A percentile compares a stretch with the other conserved stretches of the same genome.
Evolutionary conservation across 495 filamentous ascomycete genomes (phyloP).

Genomic region (Xylaria grammica): DNA sequence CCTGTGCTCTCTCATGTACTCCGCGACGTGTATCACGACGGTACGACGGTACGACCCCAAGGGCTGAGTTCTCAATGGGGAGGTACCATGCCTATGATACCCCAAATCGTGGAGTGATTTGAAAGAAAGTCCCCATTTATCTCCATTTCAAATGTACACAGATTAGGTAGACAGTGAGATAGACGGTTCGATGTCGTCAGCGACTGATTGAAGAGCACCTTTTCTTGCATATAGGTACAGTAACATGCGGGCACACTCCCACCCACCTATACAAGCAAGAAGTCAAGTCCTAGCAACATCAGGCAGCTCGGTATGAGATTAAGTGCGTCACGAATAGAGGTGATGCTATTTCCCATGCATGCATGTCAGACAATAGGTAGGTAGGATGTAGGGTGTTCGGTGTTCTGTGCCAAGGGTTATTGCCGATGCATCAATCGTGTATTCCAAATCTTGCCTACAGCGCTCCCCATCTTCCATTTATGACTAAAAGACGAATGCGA

Average conservation of each 20-base stretch:
- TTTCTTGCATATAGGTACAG: slow-evolving; percentile 1
- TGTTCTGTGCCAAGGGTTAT: neutral
- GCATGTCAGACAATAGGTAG: neutral
- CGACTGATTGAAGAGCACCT: neutral
- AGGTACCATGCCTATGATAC: too few species aligned
- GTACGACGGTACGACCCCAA: neutral
- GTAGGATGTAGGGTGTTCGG: neutral
- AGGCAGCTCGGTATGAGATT: neutral
- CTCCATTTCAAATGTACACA: too few species aligned
- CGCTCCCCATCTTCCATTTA: neutral
- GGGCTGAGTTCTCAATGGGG: neutral
- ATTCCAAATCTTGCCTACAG: neutral
- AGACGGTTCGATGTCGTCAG: neutral
- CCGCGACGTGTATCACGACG: neutral
- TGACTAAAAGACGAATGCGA: neutral
- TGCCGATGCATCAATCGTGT: neutral
- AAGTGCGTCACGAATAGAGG: neutral
- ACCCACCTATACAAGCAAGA: neutral
- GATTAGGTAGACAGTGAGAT: neutral
- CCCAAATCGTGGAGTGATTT: neutral
- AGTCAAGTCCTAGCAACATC: neutral
- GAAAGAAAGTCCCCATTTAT: too few species aligned
- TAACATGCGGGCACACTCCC: neutral
- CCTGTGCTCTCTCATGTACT: too few species aligned
- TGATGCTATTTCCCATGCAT: neutral